A percentile compares a stretch with the other conserved stretches of the same genome.
Conservation (phyloP, 2,329 filamentous ascomycete species). For the Alternaria conjuncta region DNA sequence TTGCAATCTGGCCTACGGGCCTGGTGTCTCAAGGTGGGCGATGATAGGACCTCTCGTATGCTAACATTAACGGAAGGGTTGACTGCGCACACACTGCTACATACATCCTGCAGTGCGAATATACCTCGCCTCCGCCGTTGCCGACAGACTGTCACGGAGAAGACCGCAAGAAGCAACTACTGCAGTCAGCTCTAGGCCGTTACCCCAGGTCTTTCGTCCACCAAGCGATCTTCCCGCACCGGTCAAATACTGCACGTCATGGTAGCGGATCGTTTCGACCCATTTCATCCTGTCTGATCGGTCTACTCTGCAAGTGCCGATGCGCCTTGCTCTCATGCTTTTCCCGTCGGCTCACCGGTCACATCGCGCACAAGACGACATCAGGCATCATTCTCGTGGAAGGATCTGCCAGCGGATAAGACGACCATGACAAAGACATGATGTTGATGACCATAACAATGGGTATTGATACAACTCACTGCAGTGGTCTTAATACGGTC, state of each 20-base stretch:
- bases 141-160: slow-evolving; percentile 1
- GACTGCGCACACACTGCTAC: neutral
- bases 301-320: slow-evolving; percentile 8
- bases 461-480: neutral
- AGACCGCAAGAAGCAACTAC: slow-evolving; percentile 3
- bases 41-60: neutral
- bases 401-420: neutral
- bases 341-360: neutral
- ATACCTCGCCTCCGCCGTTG: slow-evolving; percentile 5
- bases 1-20: neutral
- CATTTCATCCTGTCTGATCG: slow-evolving; percentile 6
- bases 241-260: slow-evolving; percentile 18
- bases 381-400: neutral
- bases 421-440: no score
- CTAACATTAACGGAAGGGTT: neutral
- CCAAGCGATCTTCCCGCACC: slow-evolving; percentile 18
- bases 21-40: neutral
- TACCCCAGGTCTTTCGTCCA: neutral
- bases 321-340: neutral
- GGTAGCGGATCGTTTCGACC: slow-evolving; percentile 1
- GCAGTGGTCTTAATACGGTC: neutral
- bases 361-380: neutral
- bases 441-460: neutral
- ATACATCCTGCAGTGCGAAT: neutral
- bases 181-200: slow-evolving; percentile 20